These are phyloP conservation scores for Aureobasidium uvarum DNA, from an alignment of 2,329 filamentous ascomycete species.

Conservation along the genomic window DNA sequence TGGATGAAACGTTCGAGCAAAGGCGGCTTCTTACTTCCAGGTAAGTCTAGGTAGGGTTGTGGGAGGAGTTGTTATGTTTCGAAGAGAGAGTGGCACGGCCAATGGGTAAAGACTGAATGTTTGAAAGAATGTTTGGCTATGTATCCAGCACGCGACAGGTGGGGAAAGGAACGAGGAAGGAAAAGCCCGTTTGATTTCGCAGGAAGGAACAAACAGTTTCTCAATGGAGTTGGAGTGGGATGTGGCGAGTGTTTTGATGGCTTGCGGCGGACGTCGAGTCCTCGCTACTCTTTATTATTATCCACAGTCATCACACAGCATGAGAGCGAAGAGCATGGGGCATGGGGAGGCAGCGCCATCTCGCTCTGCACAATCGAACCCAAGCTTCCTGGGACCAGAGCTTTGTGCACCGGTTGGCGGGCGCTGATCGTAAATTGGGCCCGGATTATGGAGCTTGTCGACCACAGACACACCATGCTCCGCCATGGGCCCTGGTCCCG, in stretches of 20 bases:
- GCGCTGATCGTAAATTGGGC: constrained; percentile 20
- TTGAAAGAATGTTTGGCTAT: constrained; percentile 23
- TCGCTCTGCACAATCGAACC: constrained; percentile 19
- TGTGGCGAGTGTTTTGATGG: constrained; percentile 14
- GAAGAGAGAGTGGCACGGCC: constrained; percentile 10
- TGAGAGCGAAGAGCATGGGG: constrained; percentile 16
- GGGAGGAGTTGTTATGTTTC: not conserved
- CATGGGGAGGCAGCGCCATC: constrained; percentile 18
- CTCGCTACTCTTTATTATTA: constrained; percentile 21
- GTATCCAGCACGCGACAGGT: constrained; percentile 21
- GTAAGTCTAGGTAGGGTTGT: not conserved
- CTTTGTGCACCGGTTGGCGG: constrained; percentile 14
- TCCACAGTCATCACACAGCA: constrained; percentile 22
- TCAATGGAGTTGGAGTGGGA: not conserved
- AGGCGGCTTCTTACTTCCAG: constrained; percentile 6
- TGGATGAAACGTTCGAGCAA: constrained; percentile 15
- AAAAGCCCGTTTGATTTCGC: not conserved
- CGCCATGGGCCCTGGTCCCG: constrained; percentile 18
- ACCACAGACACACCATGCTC: constrained; percentile 8
- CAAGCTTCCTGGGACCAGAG: constrained; percentile 1
- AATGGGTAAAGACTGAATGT: constrained; percentile 19
- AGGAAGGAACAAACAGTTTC: not conserved
- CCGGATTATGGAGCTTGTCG: constrained; percentile 3
- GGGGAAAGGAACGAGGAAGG: not conserved
- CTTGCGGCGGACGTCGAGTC: not conserved